Evolutionary conservation across 176 grass and related monocot species (phyloP).

Genomic region (Puccinellia tenuiflora): DNA sequence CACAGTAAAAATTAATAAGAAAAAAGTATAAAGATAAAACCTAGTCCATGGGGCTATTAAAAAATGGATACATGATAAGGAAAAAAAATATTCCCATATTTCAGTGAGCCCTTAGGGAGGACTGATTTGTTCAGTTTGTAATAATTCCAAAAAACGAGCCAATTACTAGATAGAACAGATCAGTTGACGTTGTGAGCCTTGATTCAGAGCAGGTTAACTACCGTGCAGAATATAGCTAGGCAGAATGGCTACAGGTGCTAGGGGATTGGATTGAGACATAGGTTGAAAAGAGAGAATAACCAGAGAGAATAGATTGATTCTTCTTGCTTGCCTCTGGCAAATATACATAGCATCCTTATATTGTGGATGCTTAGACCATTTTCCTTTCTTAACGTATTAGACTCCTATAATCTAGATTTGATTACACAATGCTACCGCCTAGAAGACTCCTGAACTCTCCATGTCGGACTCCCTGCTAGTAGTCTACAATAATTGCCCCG

Average conservation of each 20-base stretch:
- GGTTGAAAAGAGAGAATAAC: background rate
- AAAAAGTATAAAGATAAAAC: background rate
- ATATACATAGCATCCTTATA: background rate
- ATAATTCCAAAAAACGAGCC: background rate
- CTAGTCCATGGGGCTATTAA: background rate
- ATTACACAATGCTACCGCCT: background rate
- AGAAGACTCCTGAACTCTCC: background rate
- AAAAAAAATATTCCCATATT: background rate
- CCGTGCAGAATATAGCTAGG: background rate
- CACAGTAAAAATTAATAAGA: background rate
- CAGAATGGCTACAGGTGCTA: background rate
- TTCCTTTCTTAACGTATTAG: background rate
- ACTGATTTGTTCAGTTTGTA: background rate
- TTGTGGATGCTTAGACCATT: background rate
- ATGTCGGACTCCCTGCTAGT: background rate
- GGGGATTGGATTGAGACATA: background rate
- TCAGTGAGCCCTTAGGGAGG: background rate
- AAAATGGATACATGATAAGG: background rate
- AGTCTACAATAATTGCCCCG: background rate
- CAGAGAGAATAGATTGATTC: background rate
- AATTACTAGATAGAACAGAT: background rate
- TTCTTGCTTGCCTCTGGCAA: background rate
- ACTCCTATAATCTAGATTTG: background rate
- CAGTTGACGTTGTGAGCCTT: background rate
- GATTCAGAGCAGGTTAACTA: background rate